Conservation (phyloP, 1,284 basidiomycete genomes). For the Golubevia pallescens region DNA sequence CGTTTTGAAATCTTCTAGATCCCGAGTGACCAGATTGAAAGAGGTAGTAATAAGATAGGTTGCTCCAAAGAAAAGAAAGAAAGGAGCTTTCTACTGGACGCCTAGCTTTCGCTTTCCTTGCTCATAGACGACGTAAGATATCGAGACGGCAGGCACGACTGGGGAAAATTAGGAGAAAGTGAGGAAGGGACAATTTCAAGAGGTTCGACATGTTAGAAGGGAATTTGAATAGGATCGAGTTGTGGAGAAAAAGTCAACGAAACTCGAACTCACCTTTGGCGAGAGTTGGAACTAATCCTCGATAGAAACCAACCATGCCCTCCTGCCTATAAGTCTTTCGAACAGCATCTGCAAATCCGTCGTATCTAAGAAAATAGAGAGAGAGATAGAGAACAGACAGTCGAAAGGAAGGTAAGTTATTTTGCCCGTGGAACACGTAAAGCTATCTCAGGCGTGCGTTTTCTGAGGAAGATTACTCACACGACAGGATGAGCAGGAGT, state of each 20-base stretch:
- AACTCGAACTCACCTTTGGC: too few relatives aligned
- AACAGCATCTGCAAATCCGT: constrained; percentile 84
- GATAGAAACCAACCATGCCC: constrained; percentile 93
- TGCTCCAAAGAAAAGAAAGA: too few relatives aligned
- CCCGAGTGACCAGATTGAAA: too few relatives aligned
- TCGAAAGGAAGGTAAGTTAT: too few relatives aligned
- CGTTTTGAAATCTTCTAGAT: too few relatives aligned
- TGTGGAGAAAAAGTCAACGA: too few relatives aligned
- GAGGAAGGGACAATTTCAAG: background rate
- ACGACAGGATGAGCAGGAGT: constrained; percentile 49
- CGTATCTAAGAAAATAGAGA: constrained; percentile 72
- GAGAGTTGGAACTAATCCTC: constrained; percentile 85
- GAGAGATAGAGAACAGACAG: too few relatives aligned
- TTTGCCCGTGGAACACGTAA: too few relatives aligned
- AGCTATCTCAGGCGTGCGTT: too few relatives aligned
- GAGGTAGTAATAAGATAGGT: too few relatives aligned
- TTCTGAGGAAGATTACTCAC: constrained; percentile 5
- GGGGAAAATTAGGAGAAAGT: background rate
- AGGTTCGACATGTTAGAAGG: background rate
- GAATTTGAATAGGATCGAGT: too few relatives aligned
- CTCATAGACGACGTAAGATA: constrained; percentile 62
- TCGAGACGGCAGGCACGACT: constrained; percentile 37
- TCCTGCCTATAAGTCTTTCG: constrained; percentile 81
- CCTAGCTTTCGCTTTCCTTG: constrained; percentile 41
- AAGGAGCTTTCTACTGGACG: constrained; percentile 29